A percentile compares a stretch with the other conserved stretches of the same genome.
Conservation (phyloP, 2,329 filamentous ascomycete genomes). For the Xylariales sp. region DNA sequence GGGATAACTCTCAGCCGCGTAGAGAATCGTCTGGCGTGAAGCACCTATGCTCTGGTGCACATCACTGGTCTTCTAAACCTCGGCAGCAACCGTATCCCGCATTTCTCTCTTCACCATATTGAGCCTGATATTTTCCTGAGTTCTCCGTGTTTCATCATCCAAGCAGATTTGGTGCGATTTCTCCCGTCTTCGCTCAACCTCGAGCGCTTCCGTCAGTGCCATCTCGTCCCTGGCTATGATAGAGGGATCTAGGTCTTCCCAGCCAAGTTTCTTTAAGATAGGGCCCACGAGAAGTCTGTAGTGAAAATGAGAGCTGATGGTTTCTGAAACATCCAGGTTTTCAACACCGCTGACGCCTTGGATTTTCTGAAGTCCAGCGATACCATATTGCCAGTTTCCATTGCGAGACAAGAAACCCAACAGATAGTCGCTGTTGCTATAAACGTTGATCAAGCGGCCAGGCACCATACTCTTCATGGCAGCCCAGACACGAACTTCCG, state of each 20-base stretch:
- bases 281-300: constrained; percentile 65
- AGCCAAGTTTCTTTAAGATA: constrained; percentile 63
- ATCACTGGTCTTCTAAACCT: no score
- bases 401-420: constrained; percentile 84
- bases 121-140: no score
- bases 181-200: constrained; percentile 2
- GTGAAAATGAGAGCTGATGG: constrained; percentile 64
- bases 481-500: constrained; percentile 69
- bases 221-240: not conserved
- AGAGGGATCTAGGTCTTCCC: constrained; percentile 58
- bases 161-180: no score
- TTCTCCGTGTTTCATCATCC: no score
- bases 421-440: constrained; percentile 80
- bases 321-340: constrained; percentile 62
- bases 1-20: no score
- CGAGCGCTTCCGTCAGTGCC: not conserved
- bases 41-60: no score
- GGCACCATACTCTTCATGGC: constrained; percentile 73
- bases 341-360: constrained; percentile 62
- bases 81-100: no score
- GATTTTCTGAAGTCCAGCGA: constrained; percentile 78
- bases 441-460: constrained; percentile 86
- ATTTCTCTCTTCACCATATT: no score
- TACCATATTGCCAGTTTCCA: constrained; percentile 74
- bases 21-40: no score